phyloP scores from a whole-genome alignment of 345 rosid genomes.

The Zanthoxylum bungeanum region DNA sequence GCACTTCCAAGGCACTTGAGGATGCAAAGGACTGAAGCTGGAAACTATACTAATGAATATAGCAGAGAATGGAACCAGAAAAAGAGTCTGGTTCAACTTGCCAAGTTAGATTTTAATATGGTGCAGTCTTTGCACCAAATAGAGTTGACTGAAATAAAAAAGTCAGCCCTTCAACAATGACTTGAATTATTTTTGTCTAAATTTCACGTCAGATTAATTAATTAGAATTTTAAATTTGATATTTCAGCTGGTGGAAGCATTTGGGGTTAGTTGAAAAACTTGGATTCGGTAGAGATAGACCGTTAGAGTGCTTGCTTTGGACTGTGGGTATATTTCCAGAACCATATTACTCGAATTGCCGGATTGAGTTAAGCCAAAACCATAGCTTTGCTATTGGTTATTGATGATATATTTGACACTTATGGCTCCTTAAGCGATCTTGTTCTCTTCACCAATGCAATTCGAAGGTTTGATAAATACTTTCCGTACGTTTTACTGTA shows the following conservation, averaged over 20 bases:
- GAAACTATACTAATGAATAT: constrained; percentile 15
- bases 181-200: neutral
- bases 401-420: constrained; percentile 28
- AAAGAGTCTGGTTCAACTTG: constrained; percentile 10
- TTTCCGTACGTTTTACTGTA: neutral
- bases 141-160: constrained; percentile 23
- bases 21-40: constrained; percentile 26
- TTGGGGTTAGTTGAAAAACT: constrained; percentile 23
- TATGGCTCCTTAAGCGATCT: constrained; percentile 26
- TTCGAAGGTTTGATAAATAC: constrained; percentile 12
- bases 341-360: constrained; percentile 17
- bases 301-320: constrained; percentile 28
- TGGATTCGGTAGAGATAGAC: constrained; percentile 30
- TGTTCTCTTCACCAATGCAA: constrained; percentile 21
- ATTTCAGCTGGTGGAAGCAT: constrained; percentile 28
- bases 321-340: constrained; percentile 23
- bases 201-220: no score
- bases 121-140: constrained; percentile 19
- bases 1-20: constrained; percentile 27
- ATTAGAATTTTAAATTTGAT: neutral
- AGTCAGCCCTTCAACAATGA: neutral
- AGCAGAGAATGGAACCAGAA: constrained; percentile 4
- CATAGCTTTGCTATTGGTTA: constrained; percentile 20
- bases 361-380: constrained; percentile 24
- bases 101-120: constrained; percentile 17